Conservation (phyloP, 768 basidiomycete species). For the Leccinum rimulosum region DNA sequence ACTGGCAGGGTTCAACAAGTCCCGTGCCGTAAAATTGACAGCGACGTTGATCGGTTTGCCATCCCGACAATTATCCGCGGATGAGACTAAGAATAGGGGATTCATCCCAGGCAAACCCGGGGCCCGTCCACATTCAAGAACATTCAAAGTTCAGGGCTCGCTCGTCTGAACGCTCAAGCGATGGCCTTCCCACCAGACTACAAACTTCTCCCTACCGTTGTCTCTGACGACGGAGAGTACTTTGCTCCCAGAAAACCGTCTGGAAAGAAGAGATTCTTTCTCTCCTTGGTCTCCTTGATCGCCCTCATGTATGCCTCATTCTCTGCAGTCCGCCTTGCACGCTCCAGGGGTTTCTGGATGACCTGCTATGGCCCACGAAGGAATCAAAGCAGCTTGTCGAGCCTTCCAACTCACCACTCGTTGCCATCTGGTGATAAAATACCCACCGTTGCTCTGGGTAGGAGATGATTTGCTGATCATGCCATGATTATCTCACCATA, state of each 20-base stretch:
- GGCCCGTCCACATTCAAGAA: not conserved
- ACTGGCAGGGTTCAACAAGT: not conserved
- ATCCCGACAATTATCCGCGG: no score
- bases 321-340: constrained; percentile 19
- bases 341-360: constrained; percentile 19
- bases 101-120: not conserved
- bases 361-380: constrained; percentile 21
- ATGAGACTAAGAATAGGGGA: not conserved
- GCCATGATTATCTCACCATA: constrained; percentile 4
- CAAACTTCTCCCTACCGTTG: constrained; percentile 21
- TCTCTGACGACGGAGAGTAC: constrained; percentile 1
- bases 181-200: constrained; percentile 28
- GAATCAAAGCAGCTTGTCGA: constrained; percentile 20
- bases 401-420: constrained; percentile 47
- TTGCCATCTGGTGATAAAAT: constrained; percentile 69
- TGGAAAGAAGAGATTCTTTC: constrained; percentile 23
- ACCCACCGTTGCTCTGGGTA: constrained; percentile 65
- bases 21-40: not conserved
- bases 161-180: not conserved
- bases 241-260: not conserved
- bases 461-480: not conserved
- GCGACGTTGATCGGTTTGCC: no score
- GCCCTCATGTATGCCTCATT: constrained; percentile 24
- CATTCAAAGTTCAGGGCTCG: not conserved
- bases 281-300: constrained; percentile 19